Evolutionary conservation across 1,284 basidiomycete species (phyloP), one percentile per base, ranked within the genome.

Genomic region (Ustilago lituana): DNA sequence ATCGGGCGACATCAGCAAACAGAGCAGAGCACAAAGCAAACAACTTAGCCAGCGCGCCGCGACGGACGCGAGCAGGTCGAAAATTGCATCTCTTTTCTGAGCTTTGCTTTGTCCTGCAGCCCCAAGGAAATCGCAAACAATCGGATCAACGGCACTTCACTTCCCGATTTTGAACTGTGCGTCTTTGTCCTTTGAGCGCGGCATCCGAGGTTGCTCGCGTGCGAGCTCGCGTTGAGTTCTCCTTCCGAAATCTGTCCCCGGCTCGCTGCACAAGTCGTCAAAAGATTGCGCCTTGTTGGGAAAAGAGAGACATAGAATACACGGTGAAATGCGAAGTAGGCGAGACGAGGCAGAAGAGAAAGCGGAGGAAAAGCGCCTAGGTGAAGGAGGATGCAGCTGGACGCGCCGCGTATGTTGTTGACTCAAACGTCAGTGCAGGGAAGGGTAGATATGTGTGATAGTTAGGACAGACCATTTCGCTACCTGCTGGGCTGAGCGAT

Each of bases 401-500:
- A 26, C 4, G 38, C 15, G 29, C 39, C 27, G 58, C 48, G 56
- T 58, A 51, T 58, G 56, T 37, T 29, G 24, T 9, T 23, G 15
- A 14, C 5, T 23, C 15, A 8, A 27, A 17, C n/a, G 3, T 7
- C 6, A n/a, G 15, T n/a, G 32, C 33, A n/a, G 27, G 27, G 7
- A 29, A 4, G 23, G 17, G 33, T 15, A 19, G 33, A 36, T 15
- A 6, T 36, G 15, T 6, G 11, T 22, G 9, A 11, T 23, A 1
- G 12, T 6, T 19, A 38, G 0, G 1, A 1, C 11, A 3, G 17
- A 15, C 11, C 3, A 10, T 7, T 11, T 11, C 6, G 32, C 53
- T 56, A 62, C 23, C 53, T 50, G 4, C 22, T 58, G 12, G 46
- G 62, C 38, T 64, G 62, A 22, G 55, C 27, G 2, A 49, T 19